Evolutionary conservation across 805 yeast species (phyloP).

Genomic region (Saturnispora silvae): DNA sequence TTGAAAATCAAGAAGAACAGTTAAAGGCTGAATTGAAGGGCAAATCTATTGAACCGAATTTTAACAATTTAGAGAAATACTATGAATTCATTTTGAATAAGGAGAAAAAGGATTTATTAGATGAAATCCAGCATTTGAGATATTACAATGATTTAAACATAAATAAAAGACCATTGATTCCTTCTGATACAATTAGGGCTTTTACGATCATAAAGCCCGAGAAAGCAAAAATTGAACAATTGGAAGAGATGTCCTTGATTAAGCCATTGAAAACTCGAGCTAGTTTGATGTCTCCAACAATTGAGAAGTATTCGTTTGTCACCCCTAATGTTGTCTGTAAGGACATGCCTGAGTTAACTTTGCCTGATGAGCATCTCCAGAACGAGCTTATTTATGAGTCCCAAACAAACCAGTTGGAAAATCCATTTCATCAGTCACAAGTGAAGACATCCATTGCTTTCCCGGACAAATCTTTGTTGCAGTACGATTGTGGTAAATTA

Average conservation of each 20-base stretch:
- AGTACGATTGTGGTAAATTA: constrained; percentile 94
- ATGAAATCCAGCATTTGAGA: constrained; percentile 41
- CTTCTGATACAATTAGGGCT: constrained; percentile 39
- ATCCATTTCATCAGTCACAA: constrained; percentile 73
- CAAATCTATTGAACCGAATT: constrained; percentile 21
- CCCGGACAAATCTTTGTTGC: constrained; percentile 86
- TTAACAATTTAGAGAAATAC: constrained; percentile 41
- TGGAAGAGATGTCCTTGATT: constrained; percentile 26
- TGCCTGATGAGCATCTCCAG: constrained; percentile 31
- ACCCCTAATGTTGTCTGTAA: constrained; percentile 80
- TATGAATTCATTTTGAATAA: constrained; percentile 45
- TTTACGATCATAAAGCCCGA: constrained; percentile 26
- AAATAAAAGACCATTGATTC: constrained; percentile 54
- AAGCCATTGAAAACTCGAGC: constrained; percentile 34
- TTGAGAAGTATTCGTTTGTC: constrained; percentile 73
- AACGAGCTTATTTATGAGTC: constrained; percentile 23
- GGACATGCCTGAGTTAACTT: constrained; percentile 47
- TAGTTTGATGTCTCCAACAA: constrained; percentile 32
- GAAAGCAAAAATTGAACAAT: constrained; percentile 24
- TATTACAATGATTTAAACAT: constrained; percentile 63
- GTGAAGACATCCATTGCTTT: constrained; percentile 85
- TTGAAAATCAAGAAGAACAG: constrained; percentile 34
- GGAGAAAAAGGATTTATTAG: constrained; percentile 42
- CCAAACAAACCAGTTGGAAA: constrained; percentile 20
- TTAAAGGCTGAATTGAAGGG: constrained; percentile 29